Percentiles rank a stretch among this genome's conserved stretches.
Evolutionary conservation across 495 filamentous ascomycete species (phyloP).

Genomic region (Paragyromitra xinjiangensis): DNA sequence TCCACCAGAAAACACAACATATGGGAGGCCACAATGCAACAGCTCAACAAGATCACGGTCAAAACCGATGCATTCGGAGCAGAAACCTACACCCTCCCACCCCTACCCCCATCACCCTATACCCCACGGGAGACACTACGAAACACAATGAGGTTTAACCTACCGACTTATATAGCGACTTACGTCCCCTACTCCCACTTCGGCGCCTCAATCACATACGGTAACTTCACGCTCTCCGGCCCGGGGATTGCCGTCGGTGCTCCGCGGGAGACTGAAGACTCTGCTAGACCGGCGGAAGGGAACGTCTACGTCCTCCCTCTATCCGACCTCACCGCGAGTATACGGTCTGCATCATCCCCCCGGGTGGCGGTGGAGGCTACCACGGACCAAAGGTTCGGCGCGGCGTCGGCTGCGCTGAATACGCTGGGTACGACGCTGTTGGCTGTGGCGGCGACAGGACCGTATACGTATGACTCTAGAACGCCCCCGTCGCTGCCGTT

Average conservation of each 20-base stretch:
- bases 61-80: conserved; percentile 46
- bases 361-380: not conserved
- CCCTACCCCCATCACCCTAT: not conserved
- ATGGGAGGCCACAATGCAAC: conserved; percentile 1
- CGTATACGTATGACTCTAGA: conserved; percentile 45
- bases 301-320: conserved; percentile 55
- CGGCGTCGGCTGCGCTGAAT: conserved; percentile 28
- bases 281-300: conserved; percentile 45
- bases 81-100: conserved; percentile 50
- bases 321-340: conserved; percentile 5
- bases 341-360: too few species aligned
- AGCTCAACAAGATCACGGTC: conserved; percentile 35
- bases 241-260: conserved; percentile 50
- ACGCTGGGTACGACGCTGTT: conserved; percentile 38
- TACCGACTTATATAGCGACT: conserved; percentile 48
- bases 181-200: conserved; percentile 54
- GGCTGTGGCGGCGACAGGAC: conserved; percentile 53
- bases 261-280: conserved; percentile 51
- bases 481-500: conserved; percentile 47
- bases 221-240: conserved; percentile 24
- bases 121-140: not conserved
- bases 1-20: not conserved
- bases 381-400: conserved; percentile 52
- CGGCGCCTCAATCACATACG: conserved; percentile 44
- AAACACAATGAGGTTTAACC: conserved; percentile 6